These are phyloP conservation scores for Pyrenophora graminea DNA, from an alignment of 2,329 filamentous ascomycete genomes.

Conservation along the genomic window DNA sequence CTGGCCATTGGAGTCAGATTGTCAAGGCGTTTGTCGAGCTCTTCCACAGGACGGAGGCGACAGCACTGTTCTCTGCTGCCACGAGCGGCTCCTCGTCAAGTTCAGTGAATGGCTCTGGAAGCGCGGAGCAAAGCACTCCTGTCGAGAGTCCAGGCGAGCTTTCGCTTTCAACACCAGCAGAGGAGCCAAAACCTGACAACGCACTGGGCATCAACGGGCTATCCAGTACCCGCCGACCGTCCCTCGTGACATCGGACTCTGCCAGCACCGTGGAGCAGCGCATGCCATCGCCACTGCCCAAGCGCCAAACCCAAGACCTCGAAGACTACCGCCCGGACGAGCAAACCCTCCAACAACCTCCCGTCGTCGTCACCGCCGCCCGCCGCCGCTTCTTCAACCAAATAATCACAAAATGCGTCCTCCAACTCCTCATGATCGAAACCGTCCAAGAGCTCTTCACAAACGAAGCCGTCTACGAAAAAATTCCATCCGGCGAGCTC, in stretches of 20 bases:
- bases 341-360: conserved; percentile 75
- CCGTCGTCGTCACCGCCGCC: conserved; percentile 88
- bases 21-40: conserved; percentile 95
- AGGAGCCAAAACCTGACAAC: conserved; percentile 42
- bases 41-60: conserved; percentile 91
- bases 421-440: conserved; percentile 98
- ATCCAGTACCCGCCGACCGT: conserved; percentile 31
- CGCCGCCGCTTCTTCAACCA: conserved; percentile 96
- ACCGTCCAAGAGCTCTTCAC: conserved; percentile 98
- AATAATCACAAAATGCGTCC: conserved; percentile 97
- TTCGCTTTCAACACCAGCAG: conserved; percentile 38
- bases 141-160: conserved; percentile 41
- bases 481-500: conserved; percentile 89
- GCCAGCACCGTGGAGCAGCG: conserved; percentile 30
- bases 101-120: conserved; percentile 55
- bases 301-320: conserved; percentile 55
- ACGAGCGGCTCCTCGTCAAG: conserved; percentile 52
- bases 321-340: conserved; percentile 84
- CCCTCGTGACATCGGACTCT: conserved; percentile 38
- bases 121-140: conserved; percentile 49
- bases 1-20: conserved; percentile 89
- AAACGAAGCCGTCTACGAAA: conserved; percentile 90
- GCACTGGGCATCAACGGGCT: conserved; percentile 53
- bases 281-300: conserved; percentile 39
- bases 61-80: conserved; percentile 90